Evolutionary conservation across 2,329 filamentous ascomycete species (phyloP), one percentile per base, ranked within the genome.

Genomic region (Fonsecaea erecta): DNA sequence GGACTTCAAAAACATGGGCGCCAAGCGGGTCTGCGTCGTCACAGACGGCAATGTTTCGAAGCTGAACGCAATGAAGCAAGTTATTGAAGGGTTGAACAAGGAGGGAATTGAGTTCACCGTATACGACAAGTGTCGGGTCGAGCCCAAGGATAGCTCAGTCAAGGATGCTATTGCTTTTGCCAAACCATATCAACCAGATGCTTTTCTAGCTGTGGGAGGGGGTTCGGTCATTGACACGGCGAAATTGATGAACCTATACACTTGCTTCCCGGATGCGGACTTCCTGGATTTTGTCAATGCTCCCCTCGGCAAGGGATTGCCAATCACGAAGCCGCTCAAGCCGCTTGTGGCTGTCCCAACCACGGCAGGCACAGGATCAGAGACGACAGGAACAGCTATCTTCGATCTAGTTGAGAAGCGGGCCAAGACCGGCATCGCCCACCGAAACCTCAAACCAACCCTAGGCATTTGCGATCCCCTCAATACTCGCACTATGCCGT

Each of bases 241-340:
- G 61, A 99, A 99, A 79, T 84, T 99, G 63, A 98, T 99, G 93
- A 99, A 99, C 75, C 85, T 99, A 0, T 98, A 98, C 80, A 91
- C 89, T 0, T 89, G 87, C 68, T 97, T 93, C 75, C 93, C 93
- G 0, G 90, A 97, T 7, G 94, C 94, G 35, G 91, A 95, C 72
- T 97, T 99, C 75, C 84, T 98, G 37, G 94, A 99, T 82, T 99
- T 99, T 73, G 95, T 99, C 77, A 98, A 98, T 74, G 94, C 94
- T 0, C 95, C 95, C 0, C 81, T 98, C 0, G 95, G 95, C 65
- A 92, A 90, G 68, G 95, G 95, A 3, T 79, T 86, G 26, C 91
- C 92, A 0, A 90, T 96, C 65, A 86, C 86, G 32, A 86, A 85
- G 63, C 84, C 86, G 51, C 82, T 96, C 14, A 87, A 85, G 71